Base-by-base conservation (phyloP, 2,329 filamentous ascomycete genomes). In the Neonectria punicea region DNA sequence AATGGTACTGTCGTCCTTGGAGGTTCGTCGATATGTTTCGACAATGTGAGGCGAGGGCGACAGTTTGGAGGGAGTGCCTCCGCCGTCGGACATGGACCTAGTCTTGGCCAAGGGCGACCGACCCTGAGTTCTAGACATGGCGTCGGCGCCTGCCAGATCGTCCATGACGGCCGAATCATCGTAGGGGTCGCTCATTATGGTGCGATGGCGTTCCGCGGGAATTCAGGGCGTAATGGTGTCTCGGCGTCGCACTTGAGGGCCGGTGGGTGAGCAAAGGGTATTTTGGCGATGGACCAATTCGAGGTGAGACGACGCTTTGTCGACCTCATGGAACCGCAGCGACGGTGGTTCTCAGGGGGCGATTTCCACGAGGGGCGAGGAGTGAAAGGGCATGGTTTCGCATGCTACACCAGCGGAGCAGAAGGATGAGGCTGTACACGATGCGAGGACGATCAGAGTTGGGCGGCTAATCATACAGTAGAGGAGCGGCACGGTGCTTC, bases 1-100 rank as follows among this genome's bases (percentile, higher is more conserved):
- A 61, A 91, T 81, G 59, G 83, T 83, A 74, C 84, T 89, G 74
- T 93, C 91, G 80, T 93, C 90, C 76, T 92, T 92, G 63, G 87
- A 90, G 20, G 84, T 83, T 53, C 84, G 81, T 16, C 85, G 82
- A 44, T 85, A 77, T n/a, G 86, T 82, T 58, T 86, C 83, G 58
- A 87, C 77, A 55, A 88, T 85, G 68, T 82, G 81, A 46, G 89
- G 87, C 41, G 89, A 89, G 4, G 88, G 84, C 5, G 86, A 88
- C 18, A 89, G 79, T 68, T 85, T 82, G 25, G 82, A 82, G 66
- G 85, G 87, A 9, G 88, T 86, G 66, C 81, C 81, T 66, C 83
- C 84, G 51, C 88, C 87, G 76, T 92, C 90, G 5, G 90, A 92
- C 65, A 92, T 79, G 54, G 90, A 92, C 67, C 90, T 83, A 43